Evolutionary conservation across 495 filamentous ascomycete species (phyloP).

Genomic region (Penicillium mononematosum): DNA sequence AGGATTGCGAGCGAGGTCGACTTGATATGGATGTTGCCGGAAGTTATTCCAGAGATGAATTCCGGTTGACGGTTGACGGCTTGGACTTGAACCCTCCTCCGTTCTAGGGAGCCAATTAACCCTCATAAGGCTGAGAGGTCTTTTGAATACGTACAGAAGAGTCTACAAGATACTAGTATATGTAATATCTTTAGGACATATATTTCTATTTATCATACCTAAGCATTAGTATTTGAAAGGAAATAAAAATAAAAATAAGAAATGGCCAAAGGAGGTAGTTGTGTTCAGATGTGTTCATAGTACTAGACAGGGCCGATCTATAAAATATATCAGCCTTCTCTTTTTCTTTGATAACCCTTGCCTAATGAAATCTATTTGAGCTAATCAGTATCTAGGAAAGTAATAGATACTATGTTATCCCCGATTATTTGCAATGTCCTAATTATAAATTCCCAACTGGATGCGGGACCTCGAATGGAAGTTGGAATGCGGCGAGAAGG

Average conservation of each 20-base stretch:
- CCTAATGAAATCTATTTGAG: neutral
- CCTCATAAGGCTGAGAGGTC: neutral
- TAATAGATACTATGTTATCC: neutral
- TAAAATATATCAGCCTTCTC: neutral
- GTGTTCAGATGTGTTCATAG: neutral
- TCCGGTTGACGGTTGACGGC: slow-evolving; percentile 74
- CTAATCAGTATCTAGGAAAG: neutral
- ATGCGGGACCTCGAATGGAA: neutral
- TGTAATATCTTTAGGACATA: too few species aligned
- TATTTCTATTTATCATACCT: too few species aligned
- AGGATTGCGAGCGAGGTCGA: slow-evolving; percentile 61
- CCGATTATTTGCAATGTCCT: neutral
- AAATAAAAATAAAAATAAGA: neutral
- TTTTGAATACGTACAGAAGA: too few species aligned
- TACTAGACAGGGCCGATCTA: neutral
- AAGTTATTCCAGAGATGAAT: slow-evolving; percentile 81
- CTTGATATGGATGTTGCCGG: slow-evolving; percentile 72
- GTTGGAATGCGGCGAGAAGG: neutral
- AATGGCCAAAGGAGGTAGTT: neutral
- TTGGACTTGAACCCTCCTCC: slow-evolving; percentile 68
- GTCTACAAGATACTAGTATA: too few species aligned
- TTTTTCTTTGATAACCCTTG: neutral
- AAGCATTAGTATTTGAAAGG: neutral
- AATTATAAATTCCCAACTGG: slow-evolving; percentile 3
- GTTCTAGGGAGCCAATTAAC: slow-evolving; percentile 4